Conservation (phyloP, 2,329 filamentous ascomycete genomes). For the Ophiostoma perfectum region DNA sequence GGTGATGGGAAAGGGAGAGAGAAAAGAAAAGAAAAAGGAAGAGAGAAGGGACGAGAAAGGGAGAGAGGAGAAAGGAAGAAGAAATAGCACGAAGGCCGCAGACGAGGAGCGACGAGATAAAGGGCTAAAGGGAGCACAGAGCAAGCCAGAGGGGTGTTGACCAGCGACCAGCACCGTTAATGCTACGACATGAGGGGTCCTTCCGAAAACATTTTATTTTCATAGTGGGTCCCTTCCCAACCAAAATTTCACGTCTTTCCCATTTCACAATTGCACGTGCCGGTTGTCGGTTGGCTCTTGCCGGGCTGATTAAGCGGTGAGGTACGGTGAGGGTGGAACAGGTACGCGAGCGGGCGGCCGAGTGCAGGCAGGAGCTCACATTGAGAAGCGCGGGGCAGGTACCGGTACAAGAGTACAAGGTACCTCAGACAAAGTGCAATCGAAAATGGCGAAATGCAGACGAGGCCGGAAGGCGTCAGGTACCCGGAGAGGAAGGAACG, state of each 20-base stretch:
- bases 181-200: not conserved
- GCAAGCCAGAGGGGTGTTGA: conserved; percentile 2
- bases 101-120: not conserved
- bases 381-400: not conserved
- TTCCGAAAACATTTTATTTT: conserved; percentile 9
- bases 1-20: not conserved
- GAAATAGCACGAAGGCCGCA: not conserved
- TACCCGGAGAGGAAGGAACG: conserved; percentile 1
- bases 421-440: not conserved
- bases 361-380: not conserved
- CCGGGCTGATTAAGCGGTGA: conserved; percentile 1
- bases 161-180: not conserved
- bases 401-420: not conserved
- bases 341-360: not conserved
- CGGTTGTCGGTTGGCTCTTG: conserved; percentile 14
- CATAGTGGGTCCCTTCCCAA: not conserved
- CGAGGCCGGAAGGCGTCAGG: not conserved
- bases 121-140: not conserved
- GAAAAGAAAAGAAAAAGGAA: conserved; percentile 6
- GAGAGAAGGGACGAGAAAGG: not conserved
- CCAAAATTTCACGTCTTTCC: conserved; percentile 9
- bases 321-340: not conserved
- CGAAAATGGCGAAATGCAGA: not conserved
- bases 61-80: not conserved
- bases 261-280: conserved; percentile 13